These are phyloP conservation scores for Alternaria tenuissima DNA, from an alignment of 2,329 filamentous ascomycete genomes.

Conservation along the genomic window DNA sequence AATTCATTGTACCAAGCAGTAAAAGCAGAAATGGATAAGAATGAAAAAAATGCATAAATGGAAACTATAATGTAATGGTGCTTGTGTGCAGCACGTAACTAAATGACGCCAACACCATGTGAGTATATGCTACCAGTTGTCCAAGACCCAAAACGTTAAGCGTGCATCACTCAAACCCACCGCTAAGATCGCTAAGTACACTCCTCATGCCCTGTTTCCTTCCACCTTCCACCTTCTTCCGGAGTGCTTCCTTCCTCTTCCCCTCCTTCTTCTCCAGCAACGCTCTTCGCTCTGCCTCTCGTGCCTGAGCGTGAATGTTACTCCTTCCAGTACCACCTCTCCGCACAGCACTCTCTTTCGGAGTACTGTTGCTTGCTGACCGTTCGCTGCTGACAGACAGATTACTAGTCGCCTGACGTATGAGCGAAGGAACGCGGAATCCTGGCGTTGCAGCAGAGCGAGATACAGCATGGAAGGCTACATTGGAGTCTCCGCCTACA, in stretches of 20 bases:
- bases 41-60: not conserved
- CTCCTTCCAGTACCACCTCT: constrained; percentile 65
- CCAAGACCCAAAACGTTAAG: not conserved
- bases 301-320: constrained; percentile 66
- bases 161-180: constrained; percentile 46
- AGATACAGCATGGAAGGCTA: constrained; percentile 65
- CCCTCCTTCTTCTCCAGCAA: constrained; percentile 61
- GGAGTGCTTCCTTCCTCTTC: constrained; percentile 59
- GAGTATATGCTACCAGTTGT: not conserved
- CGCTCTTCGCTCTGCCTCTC: constrained; percentile 64
- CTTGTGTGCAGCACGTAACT: not conserved
- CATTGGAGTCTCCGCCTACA: constrained; percentile 44
- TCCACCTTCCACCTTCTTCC: constrained; percentile 51
- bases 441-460: constrained; percentile 44
- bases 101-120: not conserved
- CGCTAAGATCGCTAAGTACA: constrained; percentile 43
- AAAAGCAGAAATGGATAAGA: not conserved
- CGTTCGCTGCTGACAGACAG: constrained; percentile 43
- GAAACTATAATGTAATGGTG: not conserved
- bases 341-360: constrained; percentile 49
- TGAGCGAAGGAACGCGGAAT: constrained; percentile 75
- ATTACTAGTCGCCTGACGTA: constrained; percentile 75
- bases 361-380: constrained; percentile 42
- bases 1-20: not conserved
- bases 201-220: constrained; percentile 41